Evolutionary conservation across 768 basidiomycete genomes (phyloP), one percentile per base, ranked within the genome.

Genomic region (Chalciporus sphaerocephalus): DNA sequence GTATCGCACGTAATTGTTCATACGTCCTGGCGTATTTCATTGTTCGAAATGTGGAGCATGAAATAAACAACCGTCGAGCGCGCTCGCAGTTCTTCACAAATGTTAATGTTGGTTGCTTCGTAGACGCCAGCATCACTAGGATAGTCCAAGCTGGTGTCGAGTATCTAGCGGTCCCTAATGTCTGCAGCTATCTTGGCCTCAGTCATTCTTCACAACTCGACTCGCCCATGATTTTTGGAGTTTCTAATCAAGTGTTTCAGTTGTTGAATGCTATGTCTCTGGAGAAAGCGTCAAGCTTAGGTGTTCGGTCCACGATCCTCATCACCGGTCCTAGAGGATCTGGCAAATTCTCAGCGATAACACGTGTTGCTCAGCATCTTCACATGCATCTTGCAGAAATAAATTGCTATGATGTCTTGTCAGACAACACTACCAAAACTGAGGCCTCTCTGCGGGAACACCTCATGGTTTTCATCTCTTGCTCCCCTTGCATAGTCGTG

Each of bases 371-470:
- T 6, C 73, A 74, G 38, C 66, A 67, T 4, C 66, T 92, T 2
- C 92, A 91, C 11, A 74, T 93, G 46, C 91, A 92, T 62, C 47
- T 91, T 0, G 71, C 89, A 11, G 88, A 92, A 74, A 73, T 95
- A 36, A 83, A 96, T 51, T 94, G 92, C 60, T 97, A 81, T 60
- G 80, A 90, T 43, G 56, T 93, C 5, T 56, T 93, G 6, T 87
- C 85, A 2, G 94, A 98, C 39, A 85, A 76, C 34, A 80, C 85
- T 35, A 69, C 71, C 2, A 85, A 85, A 53, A 89, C 89, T 0
- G 86, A 90, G 57, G 88, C 78, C 1, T 76, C 74, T 2, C 68
- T 98, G 0, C 75, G 75, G 25, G 81, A 83, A 4, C 77, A 80
- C 12, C 80, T 96, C 51, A 90, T 91, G 42, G 79, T 83, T 63